Percentiles rank a stretch among this genome's conserved stretches.
Conservation (phyloP, 1,284 basidiomycete species). For the Mycena sp. region DNA sequence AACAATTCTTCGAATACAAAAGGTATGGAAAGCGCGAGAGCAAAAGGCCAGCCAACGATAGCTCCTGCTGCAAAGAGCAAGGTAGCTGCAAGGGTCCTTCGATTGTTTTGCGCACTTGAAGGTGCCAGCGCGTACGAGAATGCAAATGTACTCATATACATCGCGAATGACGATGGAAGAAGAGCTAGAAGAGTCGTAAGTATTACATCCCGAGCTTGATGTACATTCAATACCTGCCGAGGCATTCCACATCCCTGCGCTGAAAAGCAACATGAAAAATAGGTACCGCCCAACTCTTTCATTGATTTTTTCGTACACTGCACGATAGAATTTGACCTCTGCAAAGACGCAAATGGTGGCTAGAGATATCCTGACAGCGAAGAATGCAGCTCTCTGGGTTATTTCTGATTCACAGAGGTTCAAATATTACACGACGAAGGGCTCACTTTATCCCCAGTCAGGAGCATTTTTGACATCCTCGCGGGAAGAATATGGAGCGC, state of each 20-base stretch:
- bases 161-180: constrained; percentile 93
- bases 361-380: constrained; percentile 85
- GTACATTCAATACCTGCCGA: constrained; percentile 69
- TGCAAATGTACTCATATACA: constrained; percentile 91
- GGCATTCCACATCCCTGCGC: constrained; percentile 95
- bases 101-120: constrained; percentile 61
- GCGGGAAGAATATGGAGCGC: constrained; percentile 77
- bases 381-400: constrained; percentile 83
- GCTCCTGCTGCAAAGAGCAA: constrained; percentile 84
- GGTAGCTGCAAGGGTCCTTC: constrained; percentile 72
- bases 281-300: constrained; percentile 92
- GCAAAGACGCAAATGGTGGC: constrained; percentile 79
- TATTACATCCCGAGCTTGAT: constrained; percentile 13
- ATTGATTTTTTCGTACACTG: constrained; percentile 86
- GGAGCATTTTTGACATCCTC: constrained; percentile 49
- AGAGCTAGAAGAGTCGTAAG: constrained; percentile 65
- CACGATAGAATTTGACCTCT: constrained; percentile 89
- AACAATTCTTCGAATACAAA: constrained; percentile 94
- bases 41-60: constrained; percentile 97
- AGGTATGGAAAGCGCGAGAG: constrained; percentile 86
- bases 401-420: constrained; percentile 18
- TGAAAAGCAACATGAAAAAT: constrained; percentile 86
- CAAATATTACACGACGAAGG: neutral
- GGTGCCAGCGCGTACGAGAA: constrained; percentile 82
- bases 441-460: constrained; percentile 62